Evolutionary conservation across 2,329 filamentous ascomycete species (phyloP).

Genomic region (Cercospora zeae-maydis): DNA sequence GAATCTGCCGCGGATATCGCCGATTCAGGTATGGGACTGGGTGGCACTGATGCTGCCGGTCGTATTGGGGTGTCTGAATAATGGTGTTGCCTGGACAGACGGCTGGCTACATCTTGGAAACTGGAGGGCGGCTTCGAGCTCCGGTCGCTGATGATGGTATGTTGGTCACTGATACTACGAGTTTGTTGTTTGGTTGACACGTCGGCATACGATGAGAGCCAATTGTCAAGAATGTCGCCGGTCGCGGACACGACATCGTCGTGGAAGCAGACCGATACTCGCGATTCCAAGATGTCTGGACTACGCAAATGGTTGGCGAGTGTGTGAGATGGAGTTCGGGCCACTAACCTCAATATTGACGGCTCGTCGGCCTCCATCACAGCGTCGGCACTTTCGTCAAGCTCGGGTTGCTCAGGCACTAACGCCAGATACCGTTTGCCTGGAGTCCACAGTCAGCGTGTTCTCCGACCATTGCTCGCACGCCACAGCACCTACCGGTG

Average conservation of each 20-base stretch:
- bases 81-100: slow-evolving; percentile 22
- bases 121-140: slow-evolving; percentile 18
- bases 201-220: slow-evolving; percentile 21
- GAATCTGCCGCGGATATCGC: slow-evolving; percentile 29
- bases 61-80: slow-evolving; percentile 26
- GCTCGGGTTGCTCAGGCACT: slow-evolving; percentile 14
- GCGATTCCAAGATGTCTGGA: slow-evolving; percentile 33
- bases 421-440: slow-evolving; percentile 32
- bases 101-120: slow-evolving; percentile 23
- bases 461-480: not conserved
- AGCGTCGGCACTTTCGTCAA: not conserved
- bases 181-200: slow-evolving; percentile 25
- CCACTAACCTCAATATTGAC: slow-evolving; percentile 24
- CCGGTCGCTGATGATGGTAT: slow-evolving; percentile 11
- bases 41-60: slow-evolving; percentile 33
- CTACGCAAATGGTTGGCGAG: slow-evolving; percentile 12
- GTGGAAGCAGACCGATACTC: slow-evolving; percentile 35
- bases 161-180: slow-evolving; percentile 6
- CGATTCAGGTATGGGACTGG: slow-evolving; percentile 31
- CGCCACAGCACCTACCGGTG: slow-evolving; percentile 26
- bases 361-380: slow-evolving; percentile 9
- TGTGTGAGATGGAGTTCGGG: not conserved
- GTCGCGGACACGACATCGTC: slow-evolving; percentile 28
- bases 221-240: slow-evolving; percentile 30
- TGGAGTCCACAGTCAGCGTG: slow-evolving; percentile 17